Evolutionary conservation across 2,329 filamentous ascomycete genomes (phyloP).

Genomic region (Diatrype stigma): DNA sequence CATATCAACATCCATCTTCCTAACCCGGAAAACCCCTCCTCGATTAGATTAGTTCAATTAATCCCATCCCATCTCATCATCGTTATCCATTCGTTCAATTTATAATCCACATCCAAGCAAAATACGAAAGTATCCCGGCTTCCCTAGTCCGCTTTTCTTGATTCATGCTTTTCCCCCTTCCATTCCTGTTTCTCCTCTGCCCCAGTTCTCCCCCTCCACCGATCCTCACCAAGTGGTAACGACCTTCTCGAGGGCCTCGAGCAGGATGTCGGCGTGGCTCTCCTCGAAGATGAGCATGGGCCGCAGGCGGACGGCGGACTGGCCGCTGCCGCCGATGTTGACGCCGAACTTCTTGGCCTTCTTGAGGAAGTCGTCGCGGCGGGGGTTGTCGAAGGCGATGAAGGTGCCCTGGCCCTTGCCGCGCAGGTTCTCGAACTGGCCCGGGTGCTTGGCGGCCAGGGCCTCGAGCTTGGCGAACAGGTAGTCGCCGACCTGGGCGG

Average conservation of each 20-base stretch:
- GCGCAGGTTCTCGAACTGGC: conserved; percentile 75
- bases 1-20: too few species aligned
- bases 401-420: conserved; percentile 89
- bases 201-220: neutral
- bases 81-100: too few species aligned
- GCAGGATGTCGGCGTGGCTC: conserved; percentile 80
- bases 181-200: too few species aligned
- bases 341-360: conserved; percentile 76
- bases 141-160: neutral
- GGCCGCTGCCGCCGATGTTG: conserved; percentile 83
- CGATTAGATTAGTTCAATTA: too few species aligned
- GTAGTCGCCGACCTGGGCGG: conserved; percentile 73
- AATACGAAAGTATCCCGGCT: too few species aligned
- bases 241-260: conserved; percentile 75
- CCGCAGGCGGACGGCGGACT: conserved; percentile 69
- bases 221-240: conserved; percentile 38
- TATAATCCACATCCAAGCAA: too few species aligned
- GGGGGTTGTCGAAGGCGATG: conserved; percentile 83
- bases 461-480: conserved; percentile 66
- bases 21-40: too few species aligned
- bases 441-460: conserved; percentile 67
- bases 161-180: neutral
- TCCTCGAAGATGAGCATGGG: conserved; percentile 93
- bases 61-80: too few species aligned
- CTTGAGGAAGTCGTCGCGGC: conserved; percentile 72